Conservation (phyloP, 78 protist species). For the Thecamonas trahens region DNA sequence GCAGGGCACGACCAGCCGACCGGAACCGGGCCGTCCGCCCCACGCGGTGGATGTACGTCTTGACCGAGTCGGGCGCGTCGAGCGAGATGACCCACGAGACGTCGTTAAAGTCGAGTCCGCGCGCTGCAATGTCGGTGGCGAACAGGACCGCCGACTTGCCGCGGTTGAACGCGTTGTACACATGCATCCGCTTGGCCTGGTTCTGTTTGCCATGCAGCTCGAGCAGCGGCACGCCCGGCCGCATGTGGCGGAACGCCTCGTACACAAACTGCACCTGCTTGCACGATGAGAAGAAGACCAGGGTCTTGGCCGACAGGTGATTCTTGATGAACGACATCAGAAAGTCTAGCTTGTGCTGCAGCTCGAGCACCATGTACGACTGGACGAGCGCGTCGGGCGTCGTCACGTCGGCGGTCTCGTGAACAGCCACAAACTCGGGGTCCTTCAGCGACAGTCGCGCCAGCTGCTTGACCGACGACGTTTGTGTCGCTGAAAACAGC, state of each 20-base stretch:
- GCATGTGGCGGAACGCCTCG: conserved; percentile 56
- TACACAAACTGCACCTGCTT: conserved; percentile 82
- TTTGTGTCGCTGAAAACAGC: conserved; percentile 96
- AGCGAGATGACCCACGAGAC: conserved; percentile 95
- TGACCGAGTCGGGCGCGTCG: conserved; percentile 91
- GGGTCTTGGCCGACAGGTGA: conserved; percentile 66
- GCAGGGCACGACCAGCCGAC: conserved; percentile 22
- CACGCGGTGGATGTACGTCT: conserved; percentile 94
- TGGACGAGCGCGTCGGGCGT: conserved; percentile 66
- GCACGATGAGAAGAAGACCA: conserved; percentile 88
- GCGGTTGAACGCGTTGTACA: conserved; percentile 25
- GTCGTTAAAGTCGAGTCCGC: conserved; percentile 95
- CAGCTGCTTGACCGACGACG: conserved; percentile 60
- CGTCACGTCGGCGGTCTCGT: conserved; percentile 8
- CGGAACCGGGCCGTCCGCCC: conserved; percentile 94
- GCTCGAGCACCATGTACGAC: conserved; percentile 16
- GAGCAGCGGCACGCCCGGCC: conserved; percentile 72
- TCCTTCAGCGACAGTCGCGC: conserved; percentile 58
- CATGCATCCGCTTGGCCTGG: conserved; percentile 63
- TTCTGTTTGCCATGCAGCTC: conserved; percentile 86
- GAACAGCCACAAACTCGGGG: conserved; percentile 82
- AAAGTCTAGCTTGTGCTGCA: conserved; percentile 72
- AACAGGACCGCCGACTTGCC: conserved; percentile 72
- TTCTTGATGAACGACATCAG: conserved; percentile 73
- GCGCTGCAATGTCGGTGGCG: conserved; percentile 96